A percentile compares a stretch with the other conserved stretches of the same genome.
These are phyloP conservation scores for Rosa chinensis DNA, from an alignment of 306 rosid species.

Conservation along the genomic window DNA sequence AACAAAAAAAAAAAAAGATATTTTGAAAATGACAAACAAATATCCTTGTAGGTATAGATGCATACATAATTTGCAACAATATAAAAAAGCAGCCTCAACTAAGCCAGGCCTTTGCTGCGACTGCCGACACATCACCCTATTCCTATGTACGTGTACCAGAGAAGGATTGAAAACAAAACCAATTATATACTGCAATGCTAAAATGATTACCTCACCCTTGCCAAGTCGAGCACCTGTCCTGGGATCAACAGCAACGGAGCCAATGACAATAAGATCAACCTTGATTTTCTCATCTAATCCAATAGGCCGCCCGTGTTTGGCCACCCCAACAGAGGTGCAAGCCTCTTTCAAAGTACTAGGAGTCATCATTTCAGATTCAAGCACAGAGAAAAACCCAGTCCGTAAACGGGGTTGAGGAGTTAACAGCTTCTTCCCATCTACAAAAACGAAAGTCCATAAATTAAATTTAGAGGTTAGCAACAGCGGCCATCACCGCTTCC, in stretches of 20 bases:
- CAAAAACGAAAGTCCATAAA: constrained; percentile 3
- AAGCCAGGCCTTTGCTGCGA: not conserved
- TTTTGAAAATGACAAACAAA: not conserved
- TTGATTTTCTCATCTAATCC: constrained; percentile 81
- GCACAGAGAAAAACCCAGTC: constrained; percentile 87
- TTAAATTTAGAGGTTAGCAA: not conserved
- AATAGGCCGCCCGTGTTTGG: constrained; percentile 73
- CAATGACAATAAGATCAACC: constrained; percentile 83
- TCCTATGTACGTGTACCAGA: not conserved
- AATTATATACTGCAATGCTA: not conserved
- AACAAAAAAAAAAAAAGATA: not conserved
- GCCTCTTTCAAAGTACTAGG: constrained; percentile 59
- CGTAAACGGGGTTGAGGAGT: constrained; percentile 91
- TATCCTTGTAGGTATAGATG: not conserved
- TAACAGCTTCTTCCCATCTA: constrained; percentile 76
- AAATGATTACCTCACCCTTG: constrained; percentile 76
- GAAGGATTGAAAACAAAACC: not conserved
- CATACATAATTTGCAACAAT: not conserved
- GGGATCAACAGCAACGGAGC: constrained; percentile 94
- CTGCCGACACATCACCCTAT: not conserved
- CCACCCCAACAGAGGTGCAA: constrained; percentile 82
- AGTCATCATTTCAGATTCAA: constrained; percentile 50
- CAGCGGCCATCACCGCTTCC: not conserved
- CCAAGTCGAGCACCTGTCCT: constrained; percentile 89
- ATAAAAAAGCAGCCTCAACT: not conserved